These are phyloP conservation scores for Ogataea methanolica DNA, from an alignment of 805 yeast species.

Conservation along the genomic window DNA sequence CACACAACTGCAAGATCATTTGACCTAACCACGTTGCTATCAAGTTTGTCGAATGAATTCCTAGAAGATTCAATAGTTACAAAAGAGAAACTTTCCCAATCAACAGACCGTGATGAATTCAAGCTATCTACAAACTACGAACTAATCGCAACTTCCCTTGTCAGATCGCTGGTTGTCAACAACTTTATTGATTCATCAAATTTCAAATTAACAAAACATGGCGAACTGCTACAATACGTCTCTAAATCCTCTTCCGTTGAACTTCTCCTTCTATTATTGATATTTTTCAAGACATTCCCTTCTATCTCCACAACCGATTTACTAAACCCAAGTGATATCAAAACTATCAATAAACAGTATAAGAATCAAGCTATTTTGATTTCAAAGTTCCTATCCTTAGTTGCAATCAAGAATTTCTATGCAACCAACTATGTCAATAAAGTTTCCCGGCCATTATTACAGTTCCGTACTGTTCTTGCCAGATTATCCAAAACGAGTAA, in stretches of 20 bases:
- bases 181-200: constrained; percentile 43
- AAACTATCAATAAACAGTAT: constrained; percentile 36
- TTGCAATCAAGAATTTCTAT: constrained; percentile 42
- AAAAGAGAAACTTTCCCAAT: constrained; percentile 3
- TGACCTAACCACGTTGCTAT: constrained; percentile 28
- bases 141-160: constrained; percentile 49
- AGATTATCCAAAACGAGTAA: constrained; percentile 45
- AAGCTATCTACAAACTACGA: constrained; percentile 44
- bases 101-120: constrained; percentile 20
- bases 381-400: constrained; percentile 44
- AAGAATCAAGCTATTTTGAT: constrained; percentile 35
- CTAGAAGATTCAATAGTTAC: constrained; percentile 20
- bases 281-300: constrained; percentile 36
- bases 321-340: constrained; percentile 29
- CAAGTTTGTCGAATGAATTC: constrained; percentile 28
- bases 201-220: constrained; percentile 46
- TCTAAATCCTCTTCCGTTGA: constrained; percentile 29
- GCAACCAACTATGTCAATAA: constrained; percentile 64
- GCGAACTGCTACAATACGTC: constrained; percentile 40
- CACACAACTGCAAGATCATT: constrained; percentile 30
- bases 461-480: constrained; percentile 61
- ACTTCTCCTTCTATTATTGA: constrained; percentile 41
- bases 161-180: constrained; percentile 48
- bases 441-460: constrained; percentile 59
- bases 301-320: constrained; percentile 38